Evolutionary conservation across 805 yeast species (phyloP).

Genomic region (Candida sithepensis): DNA sequence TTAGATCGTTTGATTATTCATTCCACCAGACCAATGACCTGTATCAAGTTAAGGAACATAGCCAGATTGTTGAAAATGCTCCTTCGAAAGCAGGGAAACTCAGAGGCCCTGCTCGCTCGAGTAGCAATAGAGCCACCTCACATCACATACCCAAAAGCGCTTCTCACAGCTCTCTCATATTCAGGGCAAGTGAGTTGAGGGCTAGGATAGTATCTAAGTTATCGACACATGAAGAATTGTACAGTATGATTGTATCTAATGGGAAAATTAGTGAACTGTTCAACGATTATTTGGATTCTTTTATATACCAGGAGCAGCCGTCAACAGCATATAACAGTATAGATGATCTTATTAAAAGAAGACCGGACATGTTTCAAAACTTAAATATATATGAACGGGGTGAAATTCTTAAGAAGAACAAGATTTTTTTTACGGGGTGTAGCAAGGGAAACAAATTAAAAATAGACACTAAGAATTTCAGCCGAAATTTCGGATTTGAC

Average conservation of each 20-base stretch:
- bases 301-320: slow-evolving; percentile 1
- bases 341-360: slow-evolving; percentile 12
- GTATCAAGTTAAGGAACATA: not conserved
- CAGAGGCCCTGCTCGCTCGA: not conserved
- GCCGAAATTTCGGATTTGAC: slow-evolving; percentile 66
- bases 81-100: not conserved
- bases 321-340: slow-evolving; percentile 7
- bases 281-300: slow-evolving; percentile 3
- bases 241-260: slow-evolving; percentile 5
- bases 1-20: slow-evolving; percentile 9
- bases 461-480: slow-evolving; percentile 37
- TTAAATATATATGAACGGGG: slow-evolving; percentile 58
- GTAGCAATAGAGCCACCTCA: not conserved
- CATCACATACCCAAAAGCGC: not conserved
- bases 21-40: not conserved
- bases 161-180: not conserved
- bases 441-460: slow-evolving; percentile 19
- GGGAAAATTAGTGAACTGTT: slow-evolving; percentile 6
- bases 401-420: slow-evolving; percentile 48
- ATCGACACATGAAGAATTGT: slow-evolving; percentile 8
- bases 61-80: not conserved
- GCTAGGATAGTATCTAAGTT: not conserved
- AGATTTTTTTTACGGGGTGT: slow-evolving; percentile 50
- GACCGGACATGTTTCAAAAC: slow-evolving; percentile 20
- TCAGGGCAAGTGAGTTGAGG: not conserved